Conservation (phyloP, 2,329 filamentous ascomycete species). For the Beauveria sp. region DNA sequence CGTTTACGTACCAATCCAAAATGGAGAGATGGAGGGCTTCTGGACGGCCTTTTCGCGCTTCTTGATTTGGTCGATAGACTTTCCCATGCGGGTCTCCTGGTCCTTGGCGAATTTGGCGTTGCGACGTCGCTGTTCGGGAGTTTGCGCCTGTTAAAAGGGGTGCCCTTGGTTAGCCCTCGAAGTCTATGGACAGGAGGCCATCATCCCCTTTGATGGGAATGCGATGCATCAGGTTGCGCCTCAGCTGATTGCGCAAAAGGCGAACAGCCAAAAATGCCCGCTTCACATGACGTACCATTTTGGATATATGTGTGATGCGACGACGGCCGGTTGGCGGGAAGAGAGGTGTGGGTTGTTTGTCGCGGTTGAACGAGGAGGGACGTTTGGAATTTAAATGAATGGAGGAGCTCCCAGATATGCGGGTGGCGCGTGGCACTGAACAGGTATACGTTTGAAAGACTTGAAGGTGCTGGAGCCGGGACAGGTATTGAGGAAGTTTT, state of each 20-base stretch:
- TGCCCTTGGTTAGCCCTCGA: not conserved
- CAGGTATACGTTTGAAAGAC: not conserved
- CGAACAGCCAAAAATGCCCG: not conserved
- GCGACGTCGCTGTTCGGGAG: constrained; percentile 71
- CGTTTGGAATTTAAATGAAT: not conserved
- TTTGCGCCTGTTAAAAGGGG: constrained; percentile 58
- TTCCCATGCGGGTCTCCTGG: constrained; percentile 68
- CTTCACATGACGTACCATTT: constrained; percentile 1
- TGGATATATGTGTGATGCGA: not conserved
- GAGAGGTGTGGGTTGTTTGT: not conserved
- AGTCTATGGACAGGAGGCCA: not conserved
- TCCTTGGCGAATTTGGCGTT: constrained; percentile 72
- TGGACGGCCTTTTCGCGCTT: constrained; percentile 43
- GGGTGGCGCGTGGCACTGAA: not conserved
- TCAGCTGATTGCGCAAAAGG: not conserved
- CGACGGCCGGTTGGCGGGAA: not conserved
- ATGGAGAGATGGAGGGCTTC: constrained; percentile 56
- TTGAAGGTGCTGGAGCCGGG: not conserved
- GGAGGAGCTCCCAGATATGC: not conserved
- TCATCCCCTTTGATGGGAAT: not conserved
- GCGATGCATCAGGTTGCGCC: not conserved
- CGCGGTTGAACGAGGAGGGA: not conserved
- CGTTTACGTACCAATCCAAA: constrained; percentile 52
- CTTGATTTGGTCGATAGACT: constrained; percentile 58
- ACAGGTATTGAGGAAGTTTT: not conserved